Evolutionary conservation across 2,329 filamentous ascomycete species (phyloP).

Genomic region (Ophiobolus disseminans): DNA sequence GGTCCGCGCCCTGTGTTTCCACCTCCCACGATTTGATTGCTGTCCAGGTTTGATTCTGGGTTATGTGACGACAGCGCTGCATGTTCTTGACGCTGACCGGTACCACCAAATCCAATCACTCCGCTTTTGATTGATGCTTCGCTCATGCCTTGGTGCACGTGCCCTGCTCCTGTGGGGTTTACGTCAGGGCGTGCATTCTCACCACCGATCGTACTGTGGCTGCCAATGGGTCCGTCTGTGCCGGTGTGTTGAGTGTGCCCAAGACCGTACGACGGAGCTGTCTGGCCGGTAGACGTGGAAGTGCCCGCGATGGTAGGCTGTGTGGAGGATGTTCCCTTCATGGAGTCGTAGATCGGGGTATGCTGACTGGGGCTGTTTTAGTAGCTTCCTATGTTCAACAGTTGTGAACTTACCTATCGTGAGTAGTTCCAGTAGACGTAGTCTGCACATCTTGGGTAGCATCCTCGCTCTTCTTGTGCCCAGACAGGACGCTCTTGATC

Average conservation of each 20-base stretch:
- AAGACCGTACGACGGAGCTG: slow-evolving; percentile 7
- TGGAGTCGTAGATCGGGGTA: slow-evolving; percentile 41
- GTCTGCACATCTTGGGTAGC: slow-evolving; percentile 23
- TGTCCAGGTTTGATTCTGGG: slow-evolving; percentile 15
- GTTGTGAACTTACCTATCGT: not conserved
- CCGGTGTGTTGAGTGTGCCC: slow-evolving; percentile 5
- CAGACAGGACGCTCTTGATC: slow-evolving; percentile 52
- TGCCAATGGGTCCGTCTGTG: slow-evolving; percentile 4
- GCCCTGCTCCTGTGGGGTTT: slow-evolving; percentile 6
- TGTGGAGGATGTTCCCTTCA: slow-evolving; percentile 15
- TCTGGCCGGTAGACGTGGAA: slow-evolving; percentile 17
- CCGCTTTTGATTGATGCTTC: slow-evolving; percentile 51
- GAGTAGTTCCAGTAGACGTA: slow-evolving; percentile 16
- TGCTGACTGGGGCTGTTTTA: slow-evolving; percentile 15
- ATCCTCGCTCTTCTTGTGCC: slow-evolving; percentile 44
- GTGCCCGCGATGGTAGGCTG: slow-evolving; percentile 15
- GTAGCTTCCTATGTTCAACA: not conserved
- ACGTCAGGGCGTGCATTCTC: slow-evolving; percentile 27
- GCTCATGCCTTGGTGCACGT: slow-evolving; percentile 30
- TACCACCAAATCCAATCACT: slow-evolving; percentile 44
- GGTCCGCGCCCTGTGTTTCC: slow-evolving; percentile 19
- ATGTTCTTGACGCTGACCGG: slow-evolving; percentile 27
- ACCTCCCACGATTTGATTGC: slow-evolving; percentile 26
- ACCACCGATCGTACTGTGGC: slow-evolving; percentile 5
- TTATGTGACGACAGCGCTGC: slow-evolving; percentile 30